Conservation (phyloP, 129 eudicot species). For the Lonicera japonica region DNA sequence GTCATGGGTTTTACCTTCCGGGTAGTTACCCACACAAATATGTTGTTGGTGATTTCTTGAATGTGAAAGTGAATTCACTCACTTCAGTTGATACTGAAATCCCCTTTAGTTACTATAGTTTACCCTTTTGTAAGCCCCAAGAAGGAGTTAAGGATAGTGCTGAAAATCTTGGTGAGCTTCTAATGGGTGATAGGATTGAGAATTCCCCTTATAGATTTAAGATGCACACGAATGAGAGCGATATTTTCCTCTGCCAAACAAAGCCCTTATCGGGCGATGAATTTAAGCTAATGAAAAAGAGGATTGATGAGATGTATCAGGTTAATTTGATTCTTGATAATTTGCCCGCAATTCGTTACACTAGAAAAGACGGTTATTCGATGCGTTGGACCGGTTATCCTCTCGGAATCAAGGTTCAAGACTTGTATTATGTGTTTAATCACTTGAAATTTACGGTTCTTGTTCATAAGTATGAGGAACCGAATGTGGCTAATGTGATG, state of each 20-base stretch:
- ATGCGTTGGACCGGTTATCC: constrained; percentile 2
- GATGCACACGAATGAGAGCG: constrained; percentile 1
- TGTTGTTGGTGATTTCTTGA: constrained; percentile 6
- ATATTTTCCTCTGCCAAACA: not conserved
- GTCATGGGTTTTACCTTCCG: constrained; percentile 29
- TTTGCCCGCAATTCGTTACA: constrained; percentile 1
- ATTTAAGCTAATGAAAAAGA: not conserved
- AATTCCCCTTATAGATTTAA: not conserved
- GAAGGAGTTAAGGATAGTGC: constrained; percentile 3
- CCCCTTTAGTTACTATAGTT: constrained; percentile 4
- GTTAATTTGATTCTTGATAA: constrained; percentile 3
- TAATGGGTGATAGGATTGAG: constrained; percentile 1
- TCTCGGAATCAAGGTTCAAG: constrained; percentile 5
- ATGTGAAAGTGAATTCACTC: constrained; percentile 22
- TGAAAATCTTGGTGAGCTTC: constrained; percentile 3
- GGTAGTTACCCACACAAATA: constrained; percentile 18
- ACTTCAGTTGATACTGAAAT: constrained; percentile 3
- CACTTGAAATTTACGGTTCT: constrained; percentile 27
- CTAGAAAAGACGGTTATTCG: not conserved
- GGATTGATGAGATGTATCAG: not conserved
- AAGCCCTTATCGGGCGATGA: constrained; percentile 1
- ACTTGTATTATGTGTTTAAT: constrained; percentile 12
- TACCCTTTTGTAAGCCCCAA: not conserved
- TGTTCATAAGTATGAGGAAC: constrained; percentile 24
- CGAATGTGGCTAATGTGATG: constrained; percentile 2